A percentile compares a stretch with the other conserved stretches of the same genome.
These are phyloP conservation scores for Peltaster fructicola DNA, from an alignment of 2,329 filamentous ascomycete genomes.

Conservation along the genomic window DNA sequence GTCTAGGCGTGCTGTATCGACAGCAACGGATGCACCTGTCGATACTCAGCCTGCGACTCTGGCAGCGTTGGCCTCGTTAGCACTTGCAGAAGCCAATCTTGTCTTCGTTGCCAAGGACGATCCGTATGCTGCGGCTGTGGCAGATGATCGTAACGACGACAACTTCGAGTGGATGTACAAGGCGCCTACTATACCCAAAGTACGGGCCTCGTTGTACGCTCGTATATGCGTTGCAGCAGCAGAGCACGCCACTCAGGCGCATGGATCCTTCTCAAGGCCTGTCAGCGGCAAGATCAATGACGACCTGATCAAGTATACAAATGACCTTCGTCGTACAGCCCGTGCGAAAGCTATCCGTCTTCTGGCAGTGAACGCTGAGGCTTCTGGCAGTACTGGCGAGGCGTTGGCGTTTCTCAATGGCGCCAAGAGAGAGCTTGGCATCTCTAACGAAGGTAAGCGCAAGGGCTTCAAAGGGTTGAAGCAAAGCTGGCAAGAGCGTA, in stretches of 20 bases:
- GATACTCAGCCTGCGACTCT: conserved; percentile 28
- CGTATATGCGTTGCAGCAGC: conserved; percentile 73
- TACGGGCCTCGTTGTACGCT: conserved; percentile 74
- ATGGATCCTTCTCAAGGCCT: conserved; percentile 29
- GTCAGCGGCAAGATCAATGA: conserved; percentile 40
- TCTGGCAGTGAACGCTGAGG: conserved; percentile 75
- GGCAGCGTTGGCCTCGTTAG: conserved; percentile 37
- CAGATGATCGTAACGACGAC: conserved; percentile 63
- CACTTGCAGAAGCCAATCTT: conserved; percentile 74
- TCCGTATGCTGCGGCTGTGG: conserved; percentile 67
- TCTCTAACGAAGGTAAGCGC: conserved; percentile 32
- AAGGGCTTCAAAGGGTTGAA: conserved; percentile 47
- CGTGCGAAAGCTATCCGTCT: conserved; percentile 79
- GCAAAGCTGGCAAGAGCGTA: conserved; percentile 57
- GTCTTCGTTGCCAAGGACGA: conserved; percentile 88
- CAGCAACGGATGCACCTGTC: conserved; percentile 20
- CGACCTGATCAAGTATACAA: conserved; percentile 52
- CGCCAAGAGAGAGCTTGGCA: conserved; percentile 56
- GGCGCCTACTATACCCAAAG: conserved; percentile 70
- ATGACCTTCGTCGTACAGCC: conserved; percentile 56
- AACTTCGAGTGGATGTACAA: conserved; percentile 97
- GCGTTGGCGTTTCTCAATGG: conserved; percentile 76
- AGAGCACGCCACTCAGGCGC: conserved; percentile 66
- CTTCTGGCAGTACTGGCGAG: conserved; percentile 62
- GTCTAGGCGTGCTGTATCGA: conserved; percentile 30